A percentile compares a stretch with the other conserved stretches of the same genome.
phyloP scores from a whole-genome alignment of 2,329 filamentous ascomycete species.

The Ascomycota sp. region DNA sequence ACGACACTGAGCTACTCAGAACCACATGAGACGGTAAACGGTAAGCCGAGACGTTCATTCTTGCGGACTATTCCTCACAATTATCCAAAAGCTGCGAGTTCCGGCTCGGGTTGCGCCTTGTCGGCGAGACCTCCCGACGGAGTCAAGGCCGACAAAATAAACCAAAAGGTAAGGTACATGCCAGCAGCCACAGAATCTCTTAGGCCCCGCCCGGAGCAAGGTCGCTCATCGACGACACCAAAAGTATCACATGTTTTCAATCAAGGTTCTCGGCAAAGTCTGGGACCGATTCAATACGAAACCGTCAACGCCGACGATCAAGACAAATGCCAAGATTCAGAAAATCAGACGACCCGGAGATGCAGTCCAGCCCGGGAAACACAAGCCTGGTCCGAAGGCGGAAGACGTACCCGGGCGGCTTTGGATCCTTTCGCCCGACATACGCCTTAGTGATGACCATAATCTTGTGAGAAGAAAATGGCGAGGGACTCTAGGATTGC shows the following conservation, averaged over 20 bases:
- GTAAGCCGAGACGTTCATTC: too few relatives aligned
- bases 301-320: constrained; percentile 5
- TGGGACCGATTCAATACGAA: constrained; percentile 13
- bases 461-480: too few relatives aligned
- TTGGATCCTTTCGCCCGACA: too few relatives aligned
- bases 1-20: too few relatives aligned
- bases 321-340: constrained; percentile 2
- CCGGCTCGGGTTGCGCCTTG: not conserved
- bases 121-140: not conserved
- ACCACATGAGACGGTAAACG: too few relatives aligned
- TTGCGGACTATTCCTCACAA: too few relatives aligned
- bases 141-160: constrained; percentile 8
- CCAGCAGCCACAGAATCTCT: constrained; percentile 14
- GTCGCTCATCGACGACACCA: constrained; percentile 5
- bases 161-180: constrained; percentile 16
- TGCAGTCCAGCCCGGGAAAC: not conserved
- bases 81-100: too few relatives aligned
- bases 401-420: not conserved
- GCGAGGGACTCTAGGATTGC: too few relatives aligned
- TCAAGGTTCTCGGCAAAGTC: constrained; percentile 13
- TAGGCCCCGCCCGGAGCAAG: constrained; percentile 9
- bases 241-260: constrained; percentile 9
- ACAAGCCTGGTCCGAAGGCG: not conserved
- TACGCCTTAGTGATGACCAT: too few relatives aligned
- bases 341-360: constrained; percentile 1